A percentile compares a stretch with the other conserved stretches of the same genome.
Evolutionary conservation across 108 stramenopile species (phyloP).

Genomic region (Pseudonitzschia multistriata): DNA sequence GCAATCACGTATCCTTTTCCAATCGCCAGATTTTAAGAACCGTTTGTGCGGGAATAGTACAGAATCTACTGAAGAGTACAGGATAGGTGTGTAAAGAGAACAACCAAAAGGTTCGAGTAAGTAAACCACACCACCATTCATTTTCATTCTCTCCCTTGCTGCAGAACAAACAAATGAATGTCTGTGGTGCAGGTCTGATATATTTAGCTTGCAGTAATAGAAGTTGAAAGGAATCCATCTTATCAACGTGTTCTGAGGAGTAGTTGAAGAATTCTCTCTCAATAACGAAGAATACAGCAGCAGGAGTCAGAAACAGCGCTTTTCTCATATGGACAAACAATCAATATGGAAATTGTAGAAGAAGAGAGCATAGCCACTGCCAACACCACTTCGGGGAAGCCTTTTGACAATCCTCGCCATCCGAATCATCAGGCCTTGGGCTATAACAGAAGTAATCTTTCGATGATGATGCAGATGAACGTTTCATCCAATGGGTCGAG

Average conservation of each 20-base stretch:
- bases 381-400: background rate
- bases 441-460: background rate
- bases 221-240: too few species aligned
- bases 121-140: too few species aligned
- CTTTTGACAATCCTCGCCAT: too few species aligned
- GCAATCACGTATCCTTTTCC: background rate
- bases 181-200: too few species aligned
- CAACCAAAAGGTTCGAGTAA: background rate
- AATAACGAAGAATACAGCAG: background rate
- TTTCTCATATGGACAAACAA: background rate
- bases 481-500: background rate
- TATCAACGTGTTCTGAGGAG: too few species aligned
- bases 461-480: background rate
- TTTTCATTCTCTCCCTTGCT: too few species aligned
- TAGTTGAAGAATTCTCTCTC: background rate
- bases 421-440: background rate
- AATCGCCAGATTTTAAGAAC: background rate
- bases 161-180: too few species aligned
- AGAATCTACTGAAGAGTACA: background rate
- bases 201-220: too few species aligned
- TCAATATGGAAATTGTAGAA: constrained; percentile 7
- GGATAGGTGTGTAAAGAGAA: background rate
- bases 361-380: constrained; percentile 8
- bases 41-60: constrained; percentile 1
- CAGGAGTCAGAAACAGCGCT: background rate